Percentiles rank a stretch among this genome's conserved stretches.
phyloP scores from a whole-genome alignment of 768 basidiomycete species.

The Kwoniella newhampshirensis region DNA sequence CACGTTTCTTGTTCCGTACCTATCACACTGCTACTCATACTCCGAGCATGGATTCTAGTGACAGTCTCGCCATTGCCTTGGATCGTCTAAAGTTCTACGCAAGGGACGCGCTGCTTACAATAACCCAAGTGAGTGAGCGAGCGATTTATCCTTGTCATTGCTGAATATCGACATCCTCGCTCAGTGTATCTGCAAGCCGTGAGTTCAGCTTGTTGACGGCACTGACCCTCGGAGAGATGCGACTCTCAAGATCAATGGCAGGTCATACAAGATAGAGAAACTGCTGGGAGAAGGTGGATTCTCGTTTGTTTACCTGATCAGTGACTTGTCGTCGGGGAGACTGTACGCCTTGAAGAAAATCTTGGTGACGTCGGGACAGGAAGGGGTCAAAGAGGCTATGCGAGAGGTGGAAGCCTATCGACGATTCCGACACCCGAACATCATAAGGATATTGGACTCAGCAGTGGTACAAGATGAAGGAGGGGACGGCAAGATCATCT shows the following conservation, averaged over 20 bases:
- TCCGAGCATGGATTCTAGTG: slow-evolving; percentile 36
- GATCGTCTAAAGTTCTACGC: slow-evolving; percentile 53
- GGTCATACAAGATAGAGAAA: slow-evolving; percentile 87
- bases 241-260: slow-evolving; percentile 90
- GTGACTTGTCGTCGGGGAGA: slow-evolving; percentile 59
- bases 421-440: slow-evolving; percentile 95
- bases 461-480: slow-evolving; percentile 91
- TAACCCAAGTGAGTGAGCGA: slow-evolving; percentile 45
- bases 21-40: too few relatives aligned
- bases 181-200: slow-evolving; percentile 50
- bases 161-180: too few relatives aligned
- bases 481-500: slow-evolving; percentile 91
- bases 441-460: slow-evolving; percentile 92
- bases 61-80: slow-evolving; percentile 47
- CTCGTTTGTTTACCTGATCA: slow-evolving; percentile 53
- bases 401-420: slow-evolving; percentile 86
- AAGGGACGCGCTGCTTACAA: slow-evolving; percentile 46
- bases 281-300: slow-evolving; percentile 87
- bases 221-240: slow-evolving; percentile 57
- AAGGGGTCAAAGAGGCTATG: slow-evolving; percentile 64
- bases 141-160: background rate
- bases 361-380: slow-evolving; percentile 54
- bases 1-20: too few relatives aligned
- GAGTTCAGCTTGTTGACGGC: slow-evolving; percentile 56
- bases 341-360: slow-evolving; percentile 92